A percentile compares a stretch with the other conserved stretches of the same genome.
phyloP scores from a whole-genome alignment of 495 filamentous ascomycete species.

The Bacidia rubella region DNA sequence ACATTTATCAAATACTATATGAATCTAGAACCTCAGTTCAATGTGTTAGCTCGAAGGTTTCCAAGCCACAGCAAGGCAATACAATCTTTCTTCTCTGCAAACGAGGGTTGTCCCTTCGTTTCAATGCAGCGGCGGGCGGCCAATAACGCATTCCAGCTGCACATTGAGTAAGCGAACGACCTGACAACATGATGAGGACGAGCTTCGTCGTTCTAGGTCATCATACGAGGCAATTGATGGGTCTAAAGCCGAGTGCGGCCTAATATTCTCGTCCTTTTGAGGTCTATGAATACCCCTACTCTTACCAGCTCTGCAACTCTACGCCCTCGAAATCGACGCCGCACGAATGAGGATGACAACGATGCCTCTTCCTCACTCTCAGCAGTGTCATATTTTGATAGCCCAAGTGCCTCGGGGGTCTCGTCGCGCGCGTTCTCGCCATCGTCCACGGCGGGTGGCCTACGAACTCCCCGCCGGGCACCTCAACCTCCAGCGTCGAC shows the following conservation, averaged over 20 bases:
- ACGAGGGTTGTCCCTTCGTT: background rate
- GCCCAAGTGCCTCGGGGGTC: conserved; percentile 17
- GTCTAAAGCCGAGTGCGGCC: background rate
- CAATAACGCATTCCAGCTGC: background rate
- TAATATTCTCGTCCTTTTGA: no score
- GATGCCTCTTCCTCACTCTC: background rate
- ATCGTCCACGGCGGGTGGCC: conserved; percentile 33
- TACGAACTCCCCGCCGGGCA: conserved; percentile 9
- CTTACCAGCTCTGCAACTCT: conserved; percentile 12
- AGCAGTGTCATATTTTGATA: background rate
- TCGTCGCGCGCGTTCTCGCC: conserved; percentile 34
- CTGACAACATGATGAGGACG: background rate
- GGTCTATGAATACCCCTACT: background rate
- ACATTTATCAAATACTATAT: no score
- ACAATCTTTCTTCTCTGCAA: background rate
- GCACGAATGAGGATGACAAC: conserved; percentile 6
- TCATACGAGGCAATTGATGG: background rate
- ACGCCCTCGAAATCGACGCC: conserved; percentile 14
- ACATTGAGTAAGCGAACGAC: background rate
- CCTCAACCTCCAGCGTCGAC: no score
- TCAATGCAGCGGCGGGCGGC: background rate
- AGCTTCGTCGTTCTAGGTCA: background rate
- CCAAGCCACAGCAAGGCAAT: no score
- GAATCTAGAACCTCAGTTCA: no score
- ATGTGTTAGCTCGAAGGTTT: no score